Evolutionary conservation across 495 filamentous ascomycete species (phyloP).

Genomic region (Hypoxylon fuscum): DNA sequence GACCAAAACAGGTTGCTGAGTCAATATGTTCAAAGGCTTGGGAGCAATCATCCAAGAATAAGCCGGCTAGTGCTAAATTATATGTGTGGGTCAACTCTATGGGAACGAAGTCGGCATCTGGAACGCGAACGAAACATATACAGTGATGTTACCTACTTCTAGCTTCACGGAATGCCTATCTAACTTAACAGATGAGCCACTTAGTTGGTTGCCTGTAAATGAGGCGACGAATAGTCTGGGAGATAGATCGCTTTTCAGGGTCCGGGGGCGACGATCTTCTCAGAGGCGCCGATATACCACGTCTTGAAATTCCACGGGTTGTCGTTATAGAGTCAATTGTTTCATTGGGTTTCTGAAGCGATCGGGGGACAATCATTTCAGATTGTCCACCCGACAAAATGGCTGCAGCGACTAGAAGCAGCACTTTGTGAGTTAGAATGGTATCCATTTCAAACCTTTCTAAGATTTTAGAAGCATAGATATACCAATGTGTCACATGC

Average conservation of each 20-base stretch:
- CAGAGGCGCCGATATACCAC: constrained; percentile 53
- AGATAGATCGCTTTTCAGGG: constrained; percentile 49
- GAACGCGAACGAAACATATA: constrained; percentile 66
- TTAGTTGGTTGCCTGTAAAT: constrained; percentile 66
- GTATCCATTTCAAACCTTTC: constrained; percentile 53
- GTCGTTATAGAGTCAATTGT: constrained; percentile 55
- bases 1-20: constrained; percentile 66
- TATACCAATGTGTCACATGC: constrained; percentile 16
- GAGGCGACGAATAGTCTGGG: constrained; percentile 58
- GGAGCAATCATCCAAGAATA: not conserved
- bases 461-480: constrained; percentile 56
- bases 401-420: constrained; percentile 53
- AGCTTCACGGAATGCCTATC: constrained; percentile 61
- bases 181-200: constrained; percentile 53
- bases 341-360: constrained; percentile 52
- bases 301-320: constrained; percentile 55
- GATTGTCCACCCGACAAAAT: constrained; percentile 48
- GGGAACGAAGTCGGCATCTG: constrained; percentile 62
- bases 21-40: constrained; percentile 55
- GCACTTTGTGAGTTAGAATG: constrained; percentile 24
- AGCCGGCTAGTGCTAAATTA: constrained; percentile 36
- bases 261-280: not conserved
- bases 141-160: constrained; percentile 64
- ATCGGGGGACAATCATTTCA: constrained; percentile 44
- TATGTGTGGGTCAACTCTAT: constrained; percentile 68